Evolutionary conservation across 1,284 basidiomycete species (phyloP), one percentile per base, ranked within the genome.

Genomic region (Cutaneotrichosporon sp.): DNA sequence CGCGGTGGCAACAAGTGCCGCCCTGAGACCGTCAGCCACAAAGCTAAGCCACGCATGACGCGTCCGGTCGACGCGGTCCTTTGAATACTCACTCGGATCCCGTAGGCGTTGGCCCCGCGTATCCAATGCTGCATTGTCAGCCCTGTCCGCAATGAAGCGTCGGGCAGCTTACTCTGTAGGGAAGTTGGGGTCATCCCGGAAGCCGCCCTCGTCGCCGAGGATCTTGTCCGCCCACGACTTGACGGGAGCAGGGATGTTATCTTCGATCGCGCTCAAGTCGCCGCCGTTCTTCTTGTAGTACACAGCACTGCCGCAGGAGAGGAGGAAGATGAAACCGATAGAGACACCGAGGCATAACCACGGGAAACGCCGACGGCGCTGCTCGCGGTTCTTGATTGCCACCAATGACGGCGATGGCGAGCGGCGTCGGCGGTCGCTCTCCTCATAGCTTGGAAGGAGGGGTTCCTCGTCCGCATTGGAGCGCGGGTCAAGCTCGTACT

Each of bases 51-150:
- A n/a, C n/a, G n/a, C 10, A 20, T 33, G 19, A 17, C 29, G 29
- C 29, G 29, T 31, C 17, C 4, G 29, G 3, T 5, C 4, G 4
- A 31, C 2, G 2, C n/a, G n/a, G n/a, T n/a, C n/a, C n/a, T n/a
- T n/a, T n/a, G n/a, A n/a, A 16, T n/a, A 66, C 72, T 67, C 55
- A 72, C 73, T 92, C 90, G 11, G 81, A 84, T 11, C 90, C 90
- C 0, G 90, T 92, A 0, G 87, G 87, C 1, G 89, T 92, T 10
- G 80, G 81, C 9, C 90, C 90, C 12, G 85, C 79, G 67, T 89
- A 86, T 38, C 90, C 90, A 11, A 92, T 82, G 57, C 84, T 72
- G 25, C 3, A 14, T 7, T 17, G 52, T 59, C 49, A 62, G 60
- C 43, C 32, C 32, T 29, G 6, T 2, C 7, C 24, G 27, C 22